Base-by-base conservation (phyloP, 805 yeast species). In the Candida nanaspora region DNA sequence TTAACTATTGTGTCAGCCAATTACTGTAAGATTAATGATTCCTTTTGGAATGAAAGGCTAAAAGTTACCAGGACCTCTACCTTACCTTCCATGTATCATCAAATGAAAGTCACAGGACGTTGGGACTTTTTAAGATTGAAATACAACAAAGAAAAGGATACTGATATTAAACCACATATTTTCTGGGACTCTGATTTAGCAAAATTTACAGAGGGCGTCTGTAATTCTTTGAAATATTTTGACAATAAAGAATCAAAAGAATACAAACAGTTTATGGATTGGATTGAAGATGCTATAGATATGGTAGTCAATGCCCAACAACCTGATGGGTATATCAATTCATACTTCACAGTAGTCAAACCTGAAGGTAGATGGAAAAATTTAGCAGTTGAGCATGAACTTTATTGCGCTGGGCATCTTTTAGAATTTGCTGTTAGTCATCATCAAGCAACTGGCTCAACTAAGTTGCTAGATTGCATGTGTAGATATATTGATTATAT, bases 141-240 rank as follows among this genome's bases (percentile, higher is more conserved):
- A 16, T 42, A 43, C 43, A 47, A 38, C 16, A 35, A 42, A 21
- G 44, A 34, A 8, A 3, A 21, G 6, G 36, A 22, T 6, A 15
- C 3, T 21, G 26, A 18, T 14, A 35, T 44, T 19, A 39, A 46
- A 23, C 56, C 56, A 2, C 54, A 34, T 44, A 52, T 44, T 3
- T 55, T 55, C 31, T 55, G 59, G 59, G 59, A 55, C 39, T 46
- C 53, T 23, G 58, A 55, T 41, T 33, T 53, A 1, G 59, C 58
- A 16, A 55, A 55, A 39, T 47, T 45, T 22, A 30, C 51, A 14
- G 59, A 55, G 39, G 51, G 48, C 19, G 44, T 47, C 3, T 47
- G 53, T 35, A 46, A 43, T 41, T 44, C 47, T n/a, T 31, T 52
- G 39, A 46, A 49, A 35, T 44, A 55, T 31, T 2, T 79, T 70